These are phyloP conservation scores for Zopfochytrium polystomum DNA, from an alignment of 371 early-diverging fungal species.

Conservation along the genomic window DNA sequence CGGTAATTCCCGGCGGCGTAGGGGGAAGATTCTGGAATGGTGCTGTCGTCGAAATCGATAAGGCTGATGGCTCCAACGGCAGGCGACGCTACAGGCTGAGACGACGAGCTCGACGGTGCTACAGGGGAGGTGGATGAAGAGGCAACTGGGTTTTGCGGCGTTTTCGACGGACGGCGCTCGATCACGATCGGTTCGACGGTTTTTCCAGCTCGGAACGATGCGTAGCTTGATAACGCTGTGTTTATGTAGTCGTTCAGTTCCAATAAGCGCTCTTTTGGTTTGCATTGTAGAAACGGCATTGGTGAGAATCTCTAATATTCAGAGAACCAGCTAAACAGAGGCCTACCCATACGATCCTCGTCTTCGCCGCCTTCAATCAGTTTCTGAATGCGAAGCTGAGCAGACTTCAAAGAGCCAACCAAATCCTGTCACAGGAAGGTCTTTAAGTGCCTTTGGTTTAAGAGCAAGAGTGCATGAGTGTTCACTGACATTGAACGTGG, in stretches of 20 bases:
- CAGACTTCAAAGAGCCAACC: slow-evolving; percentile 37
- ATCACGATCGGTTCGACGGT: slow-evolving; percentile 30
- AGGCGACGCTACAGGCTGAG: no score
- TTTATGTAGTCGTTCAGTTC: slow-evolving; percentile 77
- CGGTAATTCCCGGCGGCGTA: slow-evolving; percentile 7
- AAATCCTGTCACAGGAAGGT: slow-evolving; percentile 31
- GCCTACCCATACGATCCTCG: slow-evolving; percentile 59
- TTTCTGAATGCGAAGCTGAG: slow-evolving; percentile 69
- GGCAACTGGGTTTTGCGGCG: slow-evolving; percentile 19
- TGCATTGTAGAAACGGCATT: slow-evolving; percentile 3
- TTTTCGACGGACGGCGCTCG: slow-evolving; percentile 18
- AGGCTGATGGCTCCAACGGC: slow-evolving; percentile 45
- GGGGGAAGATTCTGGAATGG: slow-evolving; percentile 21
- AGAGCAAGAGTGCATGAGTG: no score
- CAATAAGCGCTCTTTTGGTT: slow-evolving; percentile 58
- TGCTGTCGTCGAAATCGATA: slow-evolving; percentile 64
- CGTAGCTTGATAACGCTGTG: slow-evolving; percentile 72
- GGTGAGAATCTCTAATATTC: slow-evolving; percentile 1
- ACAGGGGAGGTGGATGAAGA: no score
- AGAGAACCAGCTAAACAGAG: background rate
- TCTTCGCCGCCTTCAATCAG: slow-evolving; percentile 65
- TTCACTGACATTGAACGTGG: no score
- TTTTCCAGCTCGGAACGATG: slow-evolving; percentile 67
- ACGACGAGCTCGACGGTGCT: background rate
- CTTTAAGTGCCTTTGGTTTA: slow-evolving; percentile 14